phyloP scores from a whole-genome alignment of 257 asterid genomes.

The Agastache rugosa region DNA sequence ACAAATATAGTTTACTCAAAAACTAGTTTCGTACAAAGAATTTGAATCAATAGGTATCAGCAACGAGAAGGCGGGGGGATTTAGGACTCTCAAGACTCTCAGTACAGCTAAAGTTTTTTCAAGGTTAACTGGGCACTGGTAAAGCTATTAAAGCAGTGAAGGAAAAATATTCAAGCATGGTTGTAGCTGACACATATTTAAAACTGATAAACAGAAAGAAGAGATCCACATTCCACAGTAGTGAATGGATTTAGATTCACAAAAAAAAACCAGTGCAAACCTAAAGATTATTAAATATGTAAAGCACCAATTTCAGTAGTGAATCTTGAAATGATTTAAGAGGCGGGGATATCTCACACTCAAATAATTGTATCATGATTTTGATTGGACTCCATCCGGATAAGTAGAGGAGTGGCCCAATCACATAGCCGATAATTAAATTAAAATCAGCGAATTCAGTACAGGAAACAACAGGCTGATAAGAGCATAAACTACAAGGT shows the following conservation, averaged over 20 bases:
- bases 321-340: neutral
- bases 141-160: neutral
- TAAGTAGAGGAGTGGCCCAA: neutral
- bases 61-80: neutral
- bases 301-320: neutral
- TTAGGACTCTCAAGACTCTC: no score
- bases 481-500: neutral
- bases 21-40: neutral
- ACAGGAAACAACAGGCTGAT: neutral
- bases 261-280: slow-evolving; percentile 1
- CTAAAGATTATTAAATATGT: neutral
- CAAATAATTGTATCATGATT: neutral
- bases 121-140: neutral
- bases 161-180: neutral
- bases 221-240: neutral
- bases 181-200: neutral
- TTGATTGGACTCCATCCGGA: neutral
- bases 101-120: no score
- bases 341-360: neutral
- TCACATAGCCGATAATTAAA: neutral
- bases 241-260: neutral
- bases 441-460: slow-evolving; percentile 2
- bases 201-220: neutral
- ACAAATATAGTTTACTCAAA: neutral
- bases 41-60: neutral